phyloP scores from a whole-genome alignment of 768 basidiomycete genomes.

The Tremella fuciformis region DNA sequence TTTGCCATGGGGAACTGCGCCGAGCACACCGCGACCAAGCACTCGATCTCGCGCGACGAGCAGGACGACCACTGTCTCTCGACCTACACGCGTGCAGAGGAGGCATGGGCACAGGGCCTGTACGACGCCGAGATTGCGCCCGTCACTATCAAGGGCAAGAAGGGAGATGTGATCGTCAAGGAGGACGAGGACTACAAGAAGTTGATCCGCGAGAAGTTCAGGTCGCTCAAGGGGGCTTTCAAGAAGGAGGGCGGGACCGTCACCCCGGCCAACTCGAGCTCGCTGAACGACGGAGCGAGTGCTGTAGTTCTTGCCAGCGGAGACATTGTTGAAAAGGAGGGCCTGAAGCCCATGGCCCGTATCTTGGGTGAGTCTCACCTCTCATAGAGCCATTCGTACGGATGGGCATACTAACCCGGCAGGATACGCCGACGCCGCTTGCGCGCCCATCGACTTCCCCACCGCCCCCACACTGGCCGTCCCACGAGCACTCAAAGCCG shows the following conservation, averaged over 20 bases:
- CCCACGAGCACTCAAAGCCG: constrained; percentile 80
- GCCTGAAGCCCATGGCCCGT: constrained; percentile 88
- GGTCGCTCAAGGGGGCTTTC: constrained; percentile 82
- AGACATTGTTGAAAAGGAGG: constrained; percentile 85
- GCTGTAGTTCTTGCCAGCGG: constrained; percentile 93
- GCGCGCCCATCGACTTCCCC: constrained; percentile 96
- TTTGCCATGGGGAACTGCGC: constrained; percentile 98
- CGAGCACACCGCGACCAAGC: constrained; percentile 77
- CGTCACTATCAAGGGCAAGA: constrained; percentile 76
- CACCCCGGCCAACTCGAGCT: constrained; percentile 95
- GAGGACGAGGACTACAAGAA: constrained; percentile 99
- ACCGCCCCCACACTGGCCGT: constrained; percentile 87
- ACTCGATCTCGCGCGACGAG: constrained; percentile 76
- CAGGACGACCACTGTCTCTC: constrained; percentile 90
- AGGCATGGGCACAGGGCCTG: constrained; percentile 78
- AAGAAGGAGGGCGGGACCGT: constrained; percentile 74
- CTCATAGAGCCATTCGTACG: neutral
- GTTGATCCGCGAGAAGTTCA: constrained; percentile 89
- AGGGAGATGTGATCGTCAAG: constrained; percentile 69
- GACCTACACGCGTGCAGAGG: constrained; percentile 88
- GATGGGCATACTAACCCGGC: constrained; percentile 1
- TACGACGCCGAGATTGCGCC: constrained; percentile 87
- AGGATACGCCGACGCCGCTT: constrained; percentile 97
- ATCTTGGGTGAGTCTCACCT: constrained; percentile 70
- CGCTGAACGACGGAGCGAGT: constrained; percentile 91